Percentiles rank a stretch among this genome's conserved stretches.
Evolutionary conservation across 306 rosid genomes (phyloP).

Genomic region (Carpinus fangiana): DNA sequence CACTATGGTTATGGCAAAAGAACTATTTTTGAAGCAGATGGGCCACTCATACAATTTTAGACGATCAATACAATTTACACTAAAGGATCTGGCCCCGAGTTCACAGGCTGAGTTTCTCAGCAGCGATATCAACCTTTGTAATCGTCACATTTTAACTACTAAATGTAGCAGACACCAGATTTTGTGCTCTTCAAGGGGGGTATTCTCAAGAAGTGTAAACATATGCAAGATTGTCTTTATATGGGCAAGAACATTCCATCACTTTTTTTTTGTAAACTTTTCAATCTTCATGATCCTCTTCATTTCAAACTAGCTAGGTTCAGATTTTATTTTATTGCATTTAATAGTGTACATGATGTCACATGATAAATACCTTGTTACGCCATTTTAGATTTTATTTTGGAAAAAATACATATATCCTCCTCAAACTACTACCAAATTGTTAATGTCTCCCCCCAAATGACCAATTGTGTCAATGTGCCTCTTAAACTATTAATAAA

Average conservation of each 20-base stretch:
- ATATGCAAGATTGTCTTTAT: background rate
- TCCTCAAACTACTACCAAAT: no score
- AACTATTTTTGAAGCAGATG: background rate
- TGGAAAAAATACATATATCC: no score
- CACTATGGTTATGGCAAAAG: background rate
- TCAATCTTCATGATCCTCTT: no score
- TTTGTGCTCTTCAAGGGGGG: background rate
- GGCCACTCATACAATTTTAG: background rate
- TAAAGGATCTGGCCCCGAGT: background rate
- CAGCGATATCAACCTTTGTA: background rate
- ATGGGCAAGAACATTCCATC: background rate
- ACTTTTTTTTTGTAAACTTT: background rate
- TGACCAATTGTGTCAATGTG: no score
- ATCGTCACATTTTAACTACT: background rate
- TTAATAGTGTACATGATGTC: no score
- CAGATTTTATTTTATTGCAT: no score
- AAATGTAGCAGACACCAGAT: background rate
- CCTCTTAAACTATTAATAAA: no score
- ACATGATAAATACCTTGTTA: no score
- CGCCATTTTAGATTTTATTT: no score
- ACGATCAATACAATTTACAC: background rate
- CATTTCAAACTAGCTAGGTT: no score
- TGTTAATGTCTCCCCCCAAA: no score
- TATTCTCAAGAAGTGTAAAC: constrained; percentile 4
- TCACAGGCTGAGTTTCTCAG: constrained; percentile 9